Conservation (phyloP, 2,329 filamentous ascomycete species). For the Microsporum ferrugineum region DNA sequence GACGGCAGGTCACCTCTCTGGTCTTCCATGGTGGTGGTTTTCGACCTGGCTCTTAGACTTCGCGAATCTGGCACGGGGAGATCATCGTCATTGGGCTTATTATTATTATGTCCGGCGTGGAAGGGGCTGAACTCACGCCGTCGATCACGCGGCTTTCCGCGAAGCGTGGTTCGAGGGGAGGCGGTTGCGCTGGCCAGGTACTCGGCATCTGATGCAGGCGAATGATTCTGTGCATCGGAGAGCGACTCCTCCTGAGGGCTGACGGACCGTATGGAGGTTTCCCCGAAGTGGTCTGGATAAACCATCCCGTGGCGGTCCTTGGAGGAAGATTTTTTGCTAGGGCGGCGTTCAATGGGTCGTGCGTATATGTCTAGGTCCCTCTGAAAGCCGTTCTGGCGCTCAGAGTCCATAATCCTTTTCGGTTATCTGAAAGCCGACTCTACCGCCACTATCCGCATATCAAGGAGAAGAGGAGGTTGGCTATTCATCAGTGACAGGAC, state of each 20-base stretch:
- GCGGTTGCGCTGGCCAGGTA: slow-evolving; percentile 23
- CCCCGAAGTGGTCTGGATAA: slow-evolving; percentile 36
- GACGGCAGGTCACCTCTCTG: slow-evolving; percentile 30
- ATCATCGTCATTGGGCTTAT: slow-evolving; percentile 21
- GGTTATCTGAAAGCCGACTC: slow-evolving; percentile 1
- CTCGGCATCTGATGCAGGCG: slow-evolving; percentile 30
- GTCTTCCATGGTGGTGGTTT: slow-evolving; percentile 33
- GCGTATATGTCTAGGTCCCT: slow-evolving; percentile 30
- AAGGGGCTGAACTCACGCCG: slow-evolving; percentile 24
- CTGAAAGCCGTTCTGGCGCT: slow-evolving; percentile 31
- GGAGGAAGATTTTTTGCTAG: slow-evolving; percentile 39
- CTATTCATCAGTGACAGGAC: slow-evolving; percentile 1
- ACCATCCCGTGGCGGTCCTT: slow-evolving; percentile 37
- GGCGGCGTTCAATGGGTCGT: slow-evolving; percentile 33
- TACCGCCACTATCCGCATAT: slow-evolving; percentile 6
- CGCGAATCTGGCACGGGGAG: slow-evolving; percentile 25
- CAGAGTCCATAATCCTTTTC: slow-evolving; percentile 28
- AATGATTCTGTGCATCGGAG: slow-evolving; percentile 26
- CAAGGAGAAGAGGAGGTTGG: slow-evolving; percentile 3
- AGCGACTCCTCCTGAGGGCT: slow-evolving; percentile 34
- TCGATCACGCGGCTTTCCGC: slow-evolving; percentile 24
- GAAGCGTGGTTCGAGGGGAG: slow-evolving; percentile 28
- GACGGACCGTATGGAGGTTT: slow-evolving; percentile 36
- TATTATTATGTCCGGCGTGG: slow-evolving; percentile 15
- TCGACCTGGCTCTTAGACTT: slow-evolving; percentile 28